Conservation (phyloP, 257 asterid species). For the Asclepias syriaca region DNA sequence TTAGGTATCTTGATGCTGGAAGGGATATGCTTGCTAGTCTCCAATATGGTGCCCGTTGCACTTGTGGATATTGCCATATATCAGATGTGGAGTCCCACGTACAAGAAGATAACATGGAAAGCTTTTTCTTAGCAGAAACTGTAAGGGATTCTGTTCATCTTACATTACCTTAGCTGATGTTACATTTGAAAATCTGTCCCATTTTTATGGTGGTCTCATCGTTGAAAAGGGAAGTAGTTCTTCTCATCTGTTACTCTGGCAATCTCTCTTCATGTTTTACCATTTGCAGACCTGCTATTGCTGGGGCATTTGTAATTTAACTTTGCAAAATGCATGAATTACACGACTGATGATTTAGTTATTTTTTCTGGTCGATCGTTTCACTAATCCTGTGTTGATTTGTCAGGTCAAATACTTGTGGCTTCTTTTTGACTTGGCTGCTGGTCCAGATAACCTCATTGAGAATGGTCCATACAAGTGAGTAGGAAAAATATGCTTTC, state of each 20-base stretch:
- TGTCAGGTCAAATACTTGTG: slow-evolving; percentile 91
- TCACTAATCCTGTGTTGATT: background rate
- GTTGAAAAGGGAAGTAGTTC: background rate
- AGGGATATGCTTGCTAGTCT: slow-evolving; percentile 94
- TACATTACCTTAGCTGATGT: background rate
- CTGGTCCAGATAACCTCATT: slow-evolving; percentile 94
- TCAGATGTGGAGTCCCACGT: slow-evolving; percentile 89
- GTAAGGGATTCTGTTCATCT: slow-evolving; percentile 35
- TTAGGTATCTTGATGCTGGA: slow-evolving; percentile 91
- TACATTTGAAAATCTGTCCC: background rate
- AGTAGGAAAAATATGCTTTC: background rate
- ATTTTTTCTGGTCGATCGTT: background rate
- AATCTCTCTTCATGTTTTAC: background rate
- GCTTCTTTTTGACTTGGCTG: slow-evolving; percentile 97
- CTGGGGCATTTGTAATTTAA: background rate
- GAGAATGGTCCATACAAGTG: slow-evolving; percentile 98
- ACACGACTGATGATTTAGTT: background rate
- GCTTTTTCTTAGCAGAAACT: slow-evolving; percentile 98
- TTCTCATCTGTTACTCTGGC: background rate
- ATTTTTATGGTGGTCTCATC: background rate
- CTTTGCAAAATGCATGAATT: background rate
- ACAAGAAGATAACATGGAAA: slow-evolving; percentile 99
- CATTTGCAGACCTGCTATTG: background rate
- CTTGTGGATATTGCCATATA: slow-evolving; percentile 97
- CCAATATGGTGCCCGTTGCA: slow-evolving; percentile 89